phyloP scores from a whole-genome alignment of 2,329 filamentous ascomycete genomes.

The Exophiala lecanii-corni region DNA sequence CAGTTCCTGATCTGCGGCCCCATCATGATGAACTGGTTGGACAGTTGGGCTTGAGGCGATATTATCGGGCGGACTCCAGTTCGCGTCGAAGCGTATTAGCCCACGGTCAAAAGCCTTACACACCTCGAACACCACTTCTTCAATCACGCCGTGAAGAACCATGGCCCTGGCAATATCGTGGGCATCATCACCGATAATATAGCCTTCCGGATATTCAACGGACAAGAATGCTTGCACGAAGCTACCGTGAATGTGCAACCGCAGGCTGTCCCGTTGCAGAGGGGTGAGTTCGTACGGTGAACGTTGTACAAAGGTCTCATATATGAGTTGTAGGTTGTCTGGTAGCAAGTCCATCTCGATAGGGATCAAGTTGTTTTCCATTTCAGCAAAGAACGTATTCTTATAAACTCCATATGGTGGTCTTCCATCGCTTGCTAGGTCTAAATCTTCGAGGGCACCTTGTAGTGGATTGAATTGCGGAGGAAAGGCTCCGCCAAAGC shows the following conservation, averaged over 20 bases:
- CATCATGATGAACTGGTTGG: not conserved
- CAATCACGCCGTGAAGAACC: slow-evolving; percentile 7
- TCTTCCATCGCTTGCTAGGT: slow-evolving; percentile 10
- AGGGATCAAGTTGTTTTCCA: not conserved
- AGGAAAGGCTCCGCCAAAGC: slow-evolving; percentile 11
- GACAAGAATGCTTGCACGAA: slow-evolving; percentile 23
- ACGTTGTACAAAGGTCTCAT: slow-evolving; percentile 10
- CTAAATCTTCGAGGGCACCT: slow-evolving; percentile 14
- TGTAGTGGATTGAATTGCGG: slow-evolving; percentile 17
- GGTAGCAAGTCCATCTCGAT: slow-evolving; percentile 16
- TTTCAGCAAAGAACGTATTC: slow-evolving; percentile 15
- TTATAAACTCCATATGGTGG: slow-evolving; percentile 23
- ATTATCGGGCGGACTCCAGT: slow-evolving; percentile 8
- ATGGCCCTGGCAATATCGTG: slow-evolving; percentile 10
- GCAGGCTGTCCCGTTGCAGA: slow-evolving; percentile 13
- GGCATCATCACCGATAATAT: slow-evolving; percentile 20
- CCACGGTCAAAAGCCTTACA: slow-evolving; percentile 14
- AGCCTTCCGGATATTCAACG: slow-evolving; percentile 23
- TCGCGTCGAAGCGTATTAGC: slow-evolving; percentile 2
- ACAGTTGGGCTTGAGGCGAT: not conserved
- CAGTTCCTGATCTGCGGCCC: not conserved
- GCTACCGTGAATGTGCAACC: slow-evolving; percentile 18
- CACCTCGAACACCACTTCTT: slow-evolving; percentile 10
- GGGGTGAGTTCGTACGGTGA: slow-evolving; percentile 6
- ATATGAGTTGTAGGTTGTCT: slow-evolving; percentile 15